phyloP scores from a whole-genome alignment of 768 basidiomycete species.

The Rubroboletus pulcherrimus region DNA sequence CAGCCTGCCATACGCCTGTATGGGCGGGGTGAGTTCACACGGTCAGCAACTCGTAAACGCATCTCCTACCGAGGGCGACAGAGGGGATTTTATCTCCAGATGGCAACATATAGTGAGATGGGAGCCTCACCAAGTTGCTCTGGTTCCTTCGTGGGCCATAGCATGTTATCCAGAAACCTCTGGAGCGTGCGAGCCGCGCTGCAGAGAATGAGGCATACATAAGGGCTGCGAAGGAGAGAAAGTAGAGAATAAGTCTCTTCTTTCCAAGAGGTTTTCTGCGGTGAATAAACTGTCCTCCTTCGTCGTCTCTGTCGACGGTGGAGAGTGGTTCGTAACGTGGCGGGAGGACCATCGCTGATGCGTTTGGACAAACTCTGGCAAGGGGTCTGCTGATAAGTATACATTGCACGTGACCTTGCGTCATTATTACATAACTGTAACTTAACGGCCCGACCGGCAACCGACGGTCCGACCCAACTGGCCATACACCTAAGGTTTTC shows the following conservation, averaged over 20 bases:
- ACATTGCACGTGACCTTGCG: neutral
- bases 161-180: conserved; percentile 20
- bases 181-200: conserved; percentile 15
- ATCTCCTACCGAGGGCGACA: conserved; percentile 54
- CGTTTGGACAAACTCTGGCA: neutral
- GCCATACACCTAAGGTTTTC: too few relatives aligned
- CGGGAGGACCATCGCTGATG: conserved; percentile 18
- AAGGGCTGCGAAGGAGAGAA: conserved; percentile 17
- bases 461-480: too few relatives aligned
- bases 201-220: conserved; percentile 24
- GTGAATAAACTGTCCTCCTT: neutral
- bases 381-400: too few relatives aligned
- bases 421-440: neutral
- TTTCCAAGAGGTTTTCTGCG: conserved; percentile 1
- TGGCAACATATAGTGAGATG: conserved; percentile 54
- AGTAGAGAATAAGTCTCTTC: conserved; percentile 25
- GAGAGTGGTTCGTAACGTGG: conserved; percentile 26
- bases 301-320: conserved; percentile 14
- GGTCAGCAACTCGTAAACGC: neutral
- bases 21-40: neutral
- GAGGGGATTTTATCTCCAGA: conserved; percentile 68
- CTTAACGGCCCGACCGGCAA: too few relatives aligned
- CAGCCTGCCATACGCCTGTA: conserved; percentile 62
- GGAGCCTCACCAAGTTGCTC: conserved; percentile 25
- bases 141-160: conserved; percentile 19